Conservation (phyloP, 2,329 filamentous ascomycete species). For the Diplodia corticola region DNA sequence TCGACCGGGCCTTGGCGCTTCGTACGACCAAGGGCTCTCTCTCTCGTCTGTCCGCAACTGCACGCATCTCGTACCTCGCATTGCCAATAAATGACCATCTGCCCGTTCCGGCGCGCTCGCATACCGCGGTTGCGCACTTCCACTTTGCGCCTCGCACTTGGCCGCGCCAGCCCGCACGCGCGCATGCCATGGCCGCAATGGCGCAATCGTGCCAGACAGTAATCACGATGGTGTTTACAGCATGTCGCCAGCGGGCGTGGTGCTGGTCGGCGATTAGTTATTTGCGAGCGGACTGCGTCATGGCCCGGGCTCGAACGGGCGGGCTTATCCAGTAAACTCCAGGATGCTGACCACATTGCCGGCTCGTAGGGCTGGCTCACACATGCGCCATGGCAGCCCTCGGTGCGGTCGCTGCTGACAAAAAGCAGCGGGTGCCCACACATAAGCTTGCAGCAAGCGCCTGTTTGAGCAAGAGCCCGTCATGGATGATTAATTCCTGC, state of each 20-base stretch:
- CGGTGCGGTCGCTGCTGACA: conserved; percentile 12
- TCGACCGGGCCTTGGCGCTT: not conserved
- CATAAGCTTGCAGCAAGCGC: conserved; percentile 3
- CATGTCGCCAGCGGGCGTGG: not conserved
- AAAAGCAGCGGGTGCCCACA: conserved; percentile 3
- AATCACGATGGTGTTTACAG: too few species aligned
- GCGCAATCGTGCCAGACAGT: not conserved
- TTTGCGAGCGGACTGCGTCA: conserved; percentile 1
- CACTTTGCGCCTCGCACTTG: too few species aligned
- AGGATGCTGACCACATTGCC: conserved; percentile 15
- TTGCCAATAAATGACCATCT: conserved; percentile 11
- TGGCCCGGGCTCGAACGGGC: conserved; percentile 4
- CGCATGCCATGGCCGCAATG: not conserved
- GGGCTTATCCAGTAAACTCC: conserved; percentile 13
- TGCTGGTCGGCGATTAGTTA: conserved; percentile 2
- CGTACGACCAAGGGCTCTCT: conserved; percentile 7
- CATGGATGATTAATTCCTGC: conserved; percentile 7
- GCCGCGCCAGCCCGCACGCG: not conserved
- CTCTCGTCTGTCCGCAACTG: conserved; percentile 1
- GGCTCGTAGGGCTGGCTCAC: conserved; percentile 22
- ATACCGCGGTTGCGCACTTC: not conserved
- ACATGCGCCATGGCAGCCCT: not conserved
- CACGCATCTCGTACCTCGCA: conserved; percentile 14
- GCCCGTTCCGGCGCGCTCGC: not conserved
- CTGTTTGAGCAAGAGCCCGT: not conserved